phyloP scores from a whole-genome alignment of 106 monocot genomes.

The Dendrobium catenatum region DNA sequence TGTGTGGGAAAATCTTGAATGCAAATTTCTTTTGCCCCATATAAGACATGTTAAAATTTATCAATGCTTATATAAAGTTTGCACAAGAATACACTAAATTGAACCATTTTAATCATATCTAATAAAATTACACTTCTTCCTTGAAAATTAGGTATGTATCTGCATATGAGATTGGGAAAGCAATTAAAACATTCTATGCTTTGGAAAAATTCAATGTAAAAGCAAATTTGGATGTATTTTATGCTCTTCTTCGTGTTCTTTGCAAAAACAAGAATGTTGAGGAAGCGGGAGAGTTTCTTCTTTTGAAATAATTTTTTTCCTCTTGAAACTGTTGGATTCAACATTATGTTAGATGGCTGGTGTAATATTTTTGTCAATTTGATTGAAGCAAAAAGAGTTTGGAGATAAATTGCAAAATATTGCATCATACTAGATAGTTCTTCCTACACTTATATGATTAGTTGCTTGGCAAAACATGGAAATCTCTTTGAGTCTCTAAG shows the following conservation, averaged over 20 bases:
- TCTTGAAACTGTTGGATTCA: constrained; percentile 68
- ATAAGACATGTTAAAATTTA: too few species aligned
- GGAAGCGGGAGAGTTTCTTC: constrained; percentile 83
- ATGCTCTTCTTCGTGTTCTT: constrained; percentile 61
- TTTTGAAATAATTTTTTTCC: constrained; percentile 49
- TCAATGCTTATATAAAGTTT: not conserved
- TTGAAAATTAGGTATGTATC: constrained; percentile 55
- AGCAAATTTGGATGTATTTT: constrained; percentile 48
- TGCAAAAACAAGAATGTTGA: constrained; percentile 79
- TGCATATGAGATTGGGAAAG: constrained; percentile 57
- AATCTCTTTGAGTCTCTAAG: constrained; percentile 75
- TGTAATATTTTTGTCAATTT: constrained; percentile 66
- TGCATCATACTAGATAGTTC: constrained; percentile 48
- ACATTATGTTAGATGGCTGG: constrained; percentile 71
- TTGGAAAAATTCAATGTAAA: constrained; percentile 75
- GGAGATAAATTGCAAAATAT: constrained; percentile 82
- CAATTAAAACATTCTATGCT: constrained; percentile 63
- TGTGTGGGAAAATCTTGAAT: too few species aligned
- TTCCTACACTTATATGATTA: constrained; percentile 72
- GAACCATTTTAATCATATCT: not conserved
- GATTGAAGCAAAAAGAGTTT: constrained; percentile 74
- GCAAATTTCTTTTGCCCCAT: too few species aligned
- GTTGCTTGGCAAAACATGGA: constrained; percentile 63
- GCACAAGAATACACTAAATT: not conserved
- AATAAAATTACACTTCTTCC: not conserved